Evolutionary conservation across 2,329 filamentous ascomycete genomes (phyloP).

Genomic region (Macrophomina tecta): DNA sequence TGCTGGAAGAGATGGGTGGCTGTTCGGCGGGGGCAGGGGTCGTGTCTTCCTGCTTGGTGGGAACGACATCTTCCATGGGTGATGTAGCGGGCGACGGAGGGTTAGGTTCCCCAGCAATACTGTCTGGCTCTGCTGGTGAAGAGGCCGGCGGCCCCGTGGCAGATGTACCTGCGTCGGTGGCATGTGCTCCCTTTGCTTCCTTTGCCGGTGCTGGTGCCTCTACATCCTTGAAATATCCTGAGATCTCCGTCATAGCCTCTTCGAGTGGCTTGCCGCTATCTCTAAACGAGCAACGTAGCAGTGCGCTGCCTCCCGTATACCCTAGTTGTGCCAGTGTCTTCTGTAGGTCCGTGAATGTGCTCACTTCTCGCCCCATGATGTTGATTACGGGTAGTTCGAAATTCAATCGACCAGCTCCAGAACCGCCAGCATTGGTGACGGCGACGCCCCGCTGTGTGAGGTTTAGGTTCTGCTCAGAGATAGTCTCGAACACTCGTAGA

Average conservation of each 20-base stretch:
- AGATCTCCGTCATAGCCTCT: slow-evolving; percentile 83
- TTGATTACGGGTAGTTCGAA: slow-evolving; percentile 88
- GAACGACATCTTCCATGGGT: slow-evolving; percentile 27
- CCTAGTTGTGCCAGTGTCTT: slow-evolving; percentile 88
- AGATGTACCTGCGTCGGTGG: slow-evolving; percentile 38
- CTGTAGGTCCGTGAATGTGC: slow-evolving; percentile 80
- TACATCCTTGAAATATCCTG: slow-evolving; percentile 69
- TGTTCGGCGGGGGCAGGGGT: slow-evolving; percentile 33
- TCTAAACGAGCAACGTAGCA: slow-evolving; percentile 79
- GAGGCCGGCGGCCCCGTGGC: slow-evolving; percentile 34
- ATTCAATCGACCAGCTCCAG: slow-evolving; percentile 74
- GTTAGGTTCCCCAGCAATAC: slow-evolving; percentile 36
- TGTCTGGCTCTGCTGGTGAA: slow-evolving; percentile 36
- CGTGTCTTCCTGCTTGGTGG: slow-evolving; percentile 34
- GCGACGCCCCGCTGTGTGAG: slow-evolving; percentile 84
- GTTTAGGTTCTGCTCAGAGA: slow-evolving; percentile 64
- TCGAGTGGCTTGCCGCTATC: slow-evolving; percentile 79
- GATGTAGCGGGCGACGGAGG: not conserved
- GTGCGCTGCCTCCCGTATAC: slow-evolving; percentile 80
- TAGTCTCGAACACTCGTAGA: slow-evolving; percentile 85
- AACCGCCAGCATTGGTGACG: slow-evolving; percentile 60
- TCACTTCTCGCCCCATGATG: slow-evolving; percentile 80
- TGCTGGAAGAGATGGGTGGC: slow-evolving; percentile 30
- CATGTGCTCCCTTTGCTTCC: slow-evolving; percentile 36
- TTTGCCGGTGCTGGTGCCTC: slow-evolving; percentile 31